Evolutionary conservation across 805 yeast species (phyloP), one percentile per base, ranked within the genome.

Genomic region (Huiozyma sinensis): DNA sequence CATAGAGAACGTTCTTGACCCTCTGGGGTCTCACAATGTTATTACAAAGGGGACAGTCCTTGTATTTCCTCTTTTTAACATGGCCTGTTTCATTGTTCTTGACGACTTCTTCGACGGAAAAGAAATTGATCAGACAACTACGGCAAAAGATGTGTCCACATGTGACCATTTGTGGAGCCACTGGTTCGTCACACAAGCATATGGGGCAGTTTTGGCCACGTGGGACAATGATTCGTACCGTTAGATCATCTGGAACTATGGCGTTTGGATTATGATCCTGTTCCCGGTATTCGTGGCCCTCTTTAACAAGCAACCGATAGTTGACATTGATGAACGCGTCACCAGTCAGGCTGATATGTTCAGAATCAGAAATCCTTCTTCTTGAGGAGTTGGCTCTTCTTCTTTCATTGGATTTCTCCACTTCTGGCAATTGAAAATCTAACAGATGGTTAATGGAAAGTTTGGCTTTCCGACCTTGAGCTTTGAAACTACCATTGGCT

Each of bases 71-170:
- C 51, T 67, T 67, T 39, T 65, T 62, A 2, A 43, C 50, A 38
- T 54, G 53, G 3, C 52, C 56, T 34, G 55, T 61, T 6, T 64
- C 56, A 38, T 59, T 58, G 28, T 57, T 61, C 5, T 63, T 60
- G 6, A 64, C 56, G 27, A 68, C 69, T 13, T 80, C 77, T 33
- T 76, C 83, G 38, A 49, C 45, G 12, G 58, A 49, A 38, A 86
- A 66, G 54, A 84, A 76, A 38, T 88, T 75, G 44, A 88, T 61
- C 30, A 90, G 63, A 61, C 99, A 92, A 10, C 88, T 77, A 44
- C 77, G 71, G 58, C 99, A 92, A 56, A 92, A 77, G 11, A 88
- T 73, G 58, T 92, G 99, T 5, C 99, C 98, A 66, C 99, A 92
- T 9, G 79, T 73, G 29, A 87, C 79, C 97, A 92, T 94, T 44